These are phyloP conservation scores for Angomonas desouzai DNA, from an alignment of 208 protist genomes.

Conservation along the genomic window DNA sequence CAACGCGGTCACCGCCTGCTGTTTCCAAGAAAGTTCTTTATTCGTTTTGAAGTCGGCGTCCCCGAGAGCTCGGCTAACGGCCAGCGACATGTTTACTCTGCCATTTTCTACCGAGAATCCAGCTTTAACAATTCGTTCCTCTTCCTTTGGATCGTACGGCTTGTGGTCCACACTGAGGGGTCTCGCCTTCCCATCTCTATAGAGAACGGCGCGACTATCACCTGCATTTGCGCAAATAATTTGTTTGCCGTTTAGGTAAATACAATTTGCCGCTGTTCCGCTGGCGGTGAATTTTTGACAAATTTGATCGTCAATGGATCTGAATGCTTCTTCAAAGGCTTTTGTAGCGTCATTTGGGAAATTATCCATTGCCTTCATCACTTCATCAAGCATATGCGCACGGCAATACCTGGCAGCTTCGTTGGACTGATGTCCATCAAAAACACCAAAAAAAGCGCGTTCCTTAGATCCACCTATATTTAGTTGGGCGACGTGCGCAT, in stretches of 20 bases:
- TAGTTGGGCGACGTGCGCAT: slow-evolving; percentile 81
- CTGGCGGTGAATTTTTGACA: slow-evolving; percentile 57
- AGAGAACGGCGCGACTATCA: slow-evolving; percentile 89
- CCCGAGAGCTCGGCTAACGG: slow-evolving; percentile 91
- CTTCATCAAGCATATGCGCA: slow-evolving; percentile 67
- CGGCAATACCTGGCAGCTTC: slow-evolving; percentile 77
- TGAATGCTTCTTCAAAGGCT: slow-evolving; percentile 69
- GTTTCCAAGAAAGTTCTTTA: slow-evolving; percentile 42
- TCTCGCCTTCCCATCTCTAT: slow-evolving; percentile 50
- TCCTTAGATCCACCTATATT: slow-evolving; percentile 72
- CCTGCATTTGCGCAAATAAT: slow-evolving; percentile 90
- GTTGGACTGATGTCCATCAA: slow-evolving; percentile 86
- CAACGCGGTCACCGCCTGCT: slow-evolving; percentile 76
- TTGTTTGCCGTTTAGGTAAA: slow-evolving; percentile 54
- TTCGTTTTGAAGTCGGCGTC: slow-evolving; percentile 91
- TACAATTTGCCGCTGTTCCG: slow-evolving; percentile 84
- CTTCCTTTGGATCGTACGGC: slow-evolving; percentile 59
- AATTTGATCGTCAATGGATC: slow-evolving; percentile 60
- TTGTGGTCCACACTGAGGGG: slow-evolving; percentile 90
- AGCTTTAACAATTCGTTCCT: slow-evolving; percentile 74
- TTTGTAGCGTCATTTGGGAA: slow-evolving; percentile 22
- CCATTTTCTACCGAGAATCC: slow-evolving; percentile 84
- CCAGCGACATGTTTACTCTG: slow-evolving; percentile 90
- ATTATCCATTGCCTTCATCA: slow-evolving; percentile 39
- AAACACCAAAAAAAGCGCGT: slow-evolving; percentile 84